Base-by-base conservation (phyloP, 352 stramenopile genomes). In the Pythium inflatum region DNA sequence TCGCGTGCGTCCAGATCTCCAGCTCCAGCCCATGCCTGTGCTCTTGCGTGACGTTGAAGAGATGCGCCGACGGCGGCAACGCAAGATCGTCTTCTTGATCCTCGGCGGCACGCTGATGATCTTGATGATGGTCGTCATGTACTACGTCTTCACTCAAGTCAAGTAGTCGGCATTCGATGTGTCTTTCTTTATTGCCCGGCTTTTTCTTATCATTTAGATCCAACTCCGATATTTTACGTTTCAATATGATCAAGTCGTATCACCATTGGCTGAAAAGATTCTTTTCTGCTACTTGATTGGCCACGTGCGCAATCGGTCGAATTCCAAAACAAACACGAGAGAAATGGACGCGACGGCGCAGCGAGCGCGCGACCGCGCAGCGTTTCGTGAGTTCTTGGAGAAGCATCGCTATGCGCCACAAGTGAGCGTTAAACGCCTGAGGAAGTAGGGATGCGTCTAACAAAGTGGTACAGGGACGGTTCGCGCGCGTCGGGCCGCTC, bases 121-220 rank as follows among this genome's bases (percentile, higher is more conserved):
- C 48, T 67, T 92, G 66, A 88, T 91, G 77, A 77, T 93, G 69
- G 73, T 92, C 45, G 81, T 93, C 50, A 88, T 90, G 64, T 93
- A 91, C 79, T 93, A 92, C 70, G 73, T 91, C 69, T 78, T 91
- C 43, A 76, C 41, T 36, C 69, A 76, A 36, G 69, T 65, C n/a
- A 71, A 61, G 58, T 25, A n/a, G 18, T 2, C 36, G 40, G 40
- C 40, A 24, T n/a, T 46, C 24, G 14, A 48, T 48, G 13, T 48
- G 7, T 48, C 14, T 48, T 48, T 43, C 36, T 43, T 43, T 9
- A 9, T 43, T 43, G 9, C 36, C 36, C 36, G 16, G 40, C 40
- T 38, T 31, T 43, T 27, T 18, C 20, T 43, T 30, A 7, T 25
- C n/a, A n/a, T 51, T 53, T 64, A 51, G 45, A 58, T 71, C 27